A percentile compares a stretch with the other conserved stretches of the same genome.
phyloP scores from a whole-genome alignment of 768 basidiomycete genomes.

The Candolleomyces aberdarensis region DNA sequence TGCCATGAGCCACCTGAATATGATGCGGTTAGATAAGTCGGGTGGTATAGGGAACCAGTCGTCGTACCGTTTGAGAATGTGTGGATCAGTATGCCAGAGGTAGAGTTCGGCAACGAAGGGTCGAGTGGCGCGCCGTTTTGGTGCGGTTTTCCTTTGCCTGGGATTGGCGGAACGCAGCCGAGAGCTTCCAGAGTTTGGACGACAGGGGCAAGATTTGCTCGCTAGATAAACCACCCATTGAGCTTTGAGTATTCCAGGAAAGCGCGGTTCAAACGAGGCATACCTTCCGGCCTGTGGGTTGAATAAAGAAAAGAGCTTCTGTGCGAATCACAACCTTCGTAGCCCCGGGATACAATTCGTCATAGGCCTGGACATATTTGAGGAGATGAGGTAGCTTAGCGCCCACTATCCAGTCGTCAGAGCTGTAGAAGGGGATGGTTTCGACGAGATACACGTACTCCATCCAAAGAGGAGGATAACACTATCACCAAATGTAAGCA shows the following conservation, averaged over 20 bases:
- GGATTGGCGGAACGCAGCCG: conserved; percentile 26
- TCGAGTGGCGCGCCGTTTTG: conserved; percentile 1
- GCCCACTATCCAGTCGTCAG: conserved; percentile 32
- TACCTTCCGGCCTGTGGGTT: conserved; percentile 26
- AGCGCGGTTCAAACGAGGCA: conserved; percentile 9
- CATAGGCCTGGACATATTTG: conserved; percentile 42
- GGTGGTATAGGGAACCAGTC: not conserved
- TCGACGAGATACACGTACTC: conserved; percentile 31
- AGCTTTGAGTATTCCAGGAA: not conserved
- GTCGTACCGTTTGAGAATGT: conserved; percentile 45
- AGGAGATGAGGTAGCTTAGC: conserved; percentile 41
- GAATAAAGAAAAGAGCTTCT: conserved; percentile 34
- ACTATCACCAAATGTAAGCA: conserved; percentile 15
- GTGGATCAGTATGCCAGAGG: conserved; percentile 40
- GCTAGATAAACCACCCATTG: conserved; percentile 15
- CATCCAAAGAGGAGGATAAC: conserved; percentile 44
- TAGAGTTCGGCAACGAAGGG: conserved; percentile 4
- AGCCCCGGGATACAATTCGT: conserved; percentile 39
- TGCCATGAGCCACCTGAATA: conserved; percentile 38
- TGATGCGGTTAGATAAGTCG: not conserved
- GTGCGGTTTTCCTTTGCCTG: not conserved
- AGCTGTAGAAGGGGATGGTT: not conserved
- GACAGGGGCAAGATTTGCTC: conserved; percentile 29
- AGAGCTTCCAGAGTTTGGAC: conserved; percentile 34
- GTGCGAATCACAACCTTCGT: conserved; percentile 39